Evolutionary conservation across 2,329 filamentous ascomycete genomes (phyloP), one percentile per base, ranked within the genome.

Genomic region (Dryadomyces quercivorus): DNA sequence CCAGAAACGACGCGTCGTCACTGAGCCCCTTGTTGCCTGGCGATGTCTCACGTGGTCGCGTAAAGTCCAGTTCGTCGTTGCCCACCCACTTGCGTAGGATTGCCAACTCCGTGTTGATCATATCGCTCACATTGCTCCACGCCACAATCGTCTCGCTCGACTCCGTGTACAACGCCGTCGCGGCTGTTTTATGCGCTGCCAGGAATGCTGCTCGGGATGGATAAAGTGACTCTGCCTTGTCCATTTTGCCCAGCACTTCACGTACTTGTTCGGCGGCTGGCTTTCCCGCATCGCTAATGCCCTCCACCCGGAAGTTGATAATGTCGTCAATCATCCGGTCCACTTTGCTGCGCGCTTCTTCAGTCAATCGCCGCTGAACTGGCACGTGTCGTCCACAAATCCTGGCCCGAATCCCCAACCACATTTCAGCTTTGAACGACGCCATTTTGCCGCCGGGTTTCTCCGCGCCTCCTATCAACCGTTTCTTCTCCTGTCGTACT

Each of bases 11-110:
- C 0, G 89, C 85, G 62, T 96, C 91, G 63, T 97, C 92, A 26
- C 84, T 83, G 50, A 95, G 80, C 80, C 57, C 76, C 78, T 2
- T 82, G 57, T 81, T 81, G 57, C 76, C 78, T 2, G 82, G 80
- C 1, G 87, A 85, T 56, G 81, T 80, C 53, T 82, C 77, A 59
- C 86, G 85, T 21, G 84, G 78, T 64, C 86, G 86, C 51, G 82
- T 82, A 65, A 97, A 98, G 69, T 97, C 90, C 43, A 98, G 78
- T 64, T 95, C 91, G 42, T 91, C 84, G 64, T 98, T 98, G 54
- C 93, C 93, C 26, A 98, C 93, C 93, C 93, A 98, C 59, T 86
- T 90, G 68, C 93, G 91, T 59, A 98, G 70, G 59, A 97, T 91
- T 15, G 84, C 83, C 56, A 98, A 79, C 67, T 98, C 88, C 2